Evolutionary conservation across 1,284 basidiomycete genomes (phyloP), one percentile per base, ranked within the genome.

Genomic region (Puccinia hordei): DNA sequence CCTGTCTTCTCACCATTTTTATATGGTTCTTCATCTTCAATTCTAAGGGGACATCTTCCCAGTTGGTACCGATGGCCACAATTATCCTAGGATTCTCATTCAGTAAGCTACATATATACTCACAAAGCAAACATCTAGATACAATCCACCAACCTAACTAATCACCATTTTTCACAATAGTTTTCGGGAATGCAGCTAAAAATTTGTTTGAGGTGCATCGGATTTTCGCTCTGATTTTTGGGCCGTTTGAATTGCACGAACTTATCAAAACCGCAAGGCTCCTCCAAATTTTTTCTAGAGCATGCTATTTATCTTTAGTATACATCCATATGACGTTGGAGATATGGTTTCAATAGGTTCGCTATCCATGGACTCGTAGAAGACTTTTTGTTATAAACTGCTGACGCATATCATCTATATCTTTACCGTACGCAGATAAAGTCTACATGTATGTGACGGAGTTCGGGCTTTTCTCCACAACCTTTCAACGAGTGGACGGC

Each of bases 11-110:
- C 76, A 88, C 92, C 82, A 86, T 91, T 77, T 93, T 93, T 84
- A 87, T 92, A 82, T 92, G 90, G 85, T 86, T 94, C 81, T 88
- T 94, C 81, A 92, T 94, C 83, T 93, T 94, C 87, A 91, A 92
- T 84, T 88, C 88, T n/a, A 87, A 86, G 72, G 88, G 92, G 82
- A 92, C 92, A 0, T 83, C 93, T 30, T 87, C 89, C 24, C 93
- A 92, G 4, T 88, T 93, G 44, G 92, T 93, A 12, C 92, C 92
- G 19, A 87, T 93, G 49, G 92, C 92, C 6, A 92, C 92, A 0
- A 90, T 93, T 82, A 89, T 93, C n/a, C 83, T 86, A 10, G 85
- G 85, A 8, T 85, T 86, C 73, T 85, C 85, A n/a, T 77, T 77
- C 27, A 53, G 74, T 68, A 63, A 75, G 55, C 41, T 9, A n/a